These are phyloP conservation scores for Bacterosira constricta DNA, from an alignment of 108 stramenopile species.

Conservation along the genomic window DNA sequence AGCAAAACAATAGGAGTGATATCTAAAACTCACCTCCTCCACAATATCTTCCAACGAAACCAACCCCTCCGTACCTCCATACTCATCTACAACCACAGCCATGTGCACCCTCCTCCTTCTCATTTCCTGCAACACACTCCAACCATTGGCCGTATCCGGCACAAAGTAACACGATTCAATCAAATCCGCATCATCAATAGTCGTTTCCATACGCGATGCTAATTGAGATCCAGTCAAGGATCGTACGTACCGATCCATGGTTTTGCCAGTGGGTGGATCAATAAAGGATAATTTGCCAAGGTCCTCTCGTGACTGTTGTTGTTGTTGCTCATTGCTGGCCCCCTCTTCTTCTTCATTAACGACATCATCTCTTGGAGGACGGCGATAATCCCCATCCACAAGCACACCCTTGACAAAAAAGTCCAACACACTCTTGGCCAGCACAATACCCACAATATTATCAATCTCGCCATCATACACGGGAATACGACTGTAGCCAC, in stretches of 20 bases:
- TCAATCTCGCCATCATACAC: conserved; percentile 98
- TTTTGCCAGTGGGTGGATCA: conserved; percentile 43
- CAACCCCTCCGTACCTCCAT: conserved; percentile 96
- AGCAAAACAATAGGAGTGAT: background rate
- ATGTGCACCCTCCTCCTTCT: conserved; percentile 91
- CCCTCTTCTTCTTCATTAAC: conserved; percentile 30
- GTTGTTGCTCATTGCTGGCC: conserved; percentile 2
- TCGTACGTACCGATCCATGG: conserved; percentile 67
- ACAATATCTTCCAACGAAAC: conserved; percentile 96
- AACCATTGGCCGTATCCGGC: conserved; percentile 94
- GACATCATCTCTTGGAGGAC: conserved; percentile 17
- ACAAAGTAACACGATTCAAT: conserved; percentile 97
- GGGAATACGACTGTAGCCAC: conserved; percentile 92
- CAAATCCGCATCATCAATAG: conserved; percentile 81
- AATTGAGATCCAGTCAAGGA: conserved; percentile 79
- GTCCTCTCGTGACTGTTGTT: conserved; percentile 9
- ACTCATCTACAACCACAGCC: conserved; percentile 98
- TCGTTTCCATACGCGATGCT: conserved; percentile 79
- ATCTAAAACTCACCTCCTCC: conserved; percentile 88
- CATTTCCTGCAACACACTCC: conserved; percentile 98
- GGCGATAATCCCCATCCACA: conserved; percentile 73
- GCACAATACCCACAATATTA: conserved; percentile 94
- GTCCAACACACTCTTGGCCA: conserved; percentile 94
- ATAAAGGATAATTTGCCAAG: conserved; percentile 48
- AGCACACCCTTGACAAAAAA: conserved; percentile 91